Conservation (phyloP, 805 yeast genomes). For the Tetrapisispora nanseiensis region DNA sequence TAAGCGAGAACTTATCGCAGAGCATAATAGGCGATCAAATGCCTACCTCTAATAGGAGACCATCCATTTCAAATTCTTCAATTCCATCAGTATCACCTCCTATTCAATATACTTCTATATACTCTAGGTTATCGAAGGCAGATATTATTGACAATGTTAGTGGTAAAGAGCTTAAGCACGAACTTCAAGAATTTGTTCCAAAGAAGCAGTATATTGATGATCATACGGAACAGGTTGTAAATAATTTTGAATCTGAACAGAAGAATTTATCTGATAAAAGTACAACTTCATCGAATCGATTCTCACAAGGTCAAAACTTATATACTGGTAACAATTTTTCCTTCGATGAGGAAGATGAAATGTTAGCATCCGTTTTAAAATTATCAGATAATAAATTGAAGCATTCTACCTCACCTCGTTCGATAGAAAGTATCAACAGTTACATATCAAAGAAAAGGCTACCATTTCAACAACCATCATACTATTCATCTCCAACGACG, state of each 20-base stretch:
- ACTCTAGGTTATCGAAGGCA: constrained; percentile 21
- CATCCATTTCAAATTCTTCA: constrained; percentile 30
- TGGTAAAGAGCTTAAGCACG: not conserved
- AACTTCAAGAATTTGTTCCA: not conserved
- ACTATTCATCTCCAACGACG: constrained; percentile 26
- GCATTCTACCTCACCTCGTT: constrained; percentile 20
- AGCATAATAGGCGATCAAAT: constrained; percentile 31
- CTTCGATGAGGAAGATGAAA: constrained; percentile 16
- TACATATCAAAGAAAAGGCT: constrained; percentile 18
- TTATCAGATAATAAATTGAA: constrained; percentile 4
- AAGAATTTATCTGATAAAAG: constrained; percentile 3
- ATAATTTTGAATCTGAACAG: constrained; percentile 1
- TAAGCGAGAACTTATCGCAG: constrained; percentile 46
- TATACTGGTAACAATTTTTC: not conserved
- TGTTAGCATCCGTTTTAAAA: constrained; percentile 8
- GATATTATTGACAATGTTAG: constrained; percentile 8
- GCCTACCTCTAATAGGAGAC: constrained; percentile 8
- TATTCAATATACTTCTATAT: constrained; percentile 22
- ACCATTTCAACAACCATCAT: constrained; percentile 22
- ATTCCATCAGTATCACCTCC: constrained; percentile 24
- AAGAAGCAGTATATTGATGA: not conserved
- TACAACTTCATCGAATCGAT: not conserved
- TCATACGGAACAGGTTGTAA: not conserved
- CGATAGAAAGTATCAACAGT: constrained; percentile 22
- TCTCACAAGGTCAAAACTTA: not conserved